Base-by-base conservation (phyloP, 169 alveolate genomes). In the Plasmodium adleri region DNA sequence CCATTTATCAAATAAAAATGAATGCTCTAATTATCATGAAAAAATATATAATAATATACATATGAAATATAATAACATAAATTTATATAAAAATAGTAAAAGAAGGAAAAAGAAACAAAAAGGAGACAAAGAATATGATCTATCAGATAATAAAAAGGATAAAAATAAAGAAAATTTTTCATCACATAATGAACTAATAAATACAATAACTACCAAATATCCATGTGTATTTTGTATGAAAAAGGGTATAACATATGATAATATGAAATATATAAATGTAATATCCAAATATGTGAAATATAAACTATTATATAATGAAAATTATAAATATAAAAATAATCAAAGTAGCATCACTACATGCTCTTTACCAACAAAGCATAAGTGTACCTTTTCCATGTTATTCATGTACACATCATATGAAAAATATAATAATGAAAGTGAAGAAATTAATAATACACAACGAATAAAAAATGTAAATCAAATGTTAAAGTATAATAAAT, bases 261-360 rank as follows among this genome's bases (percentile, higher is more conserved):
- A 64, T 43, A 1, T 24, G 7, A 43, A 32, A 45, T 64, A 28
- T 43, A 43, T 20, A 66, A 63, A 66, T 52, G 9, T 76, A n/a
- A 22, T 63, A 49, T 50, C 64, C 54, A 76, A 64, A 66, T 76
- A 66, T 58, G 17, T 49, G 52, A 54, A 50, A 39, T 76, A 58
- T 58, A 76, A 76, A 76, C 2, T 50, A 28, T 59, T 6, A 15
- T 74, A 17, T 17, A 26, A 63, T 43, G 70, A 58, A 52, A 32
- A 32, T 32, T 2, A 32, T 32, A 32, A 4, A 4, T 7, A 32
- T 7, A 32, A 32, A 32, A 4, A 32, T 32, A 32, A 32, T 32
- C 4, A 32, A 32, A 32, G 45, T 32, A 32, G 45, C 45, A 32
- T 32, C 45, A 32, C 45, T 3, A 32, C 45, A 7, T 32, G 45